Evolutionary conservation across 495 filamentous ascomycete species (phyloP), one percentile per base, ranked within the genome.

Genomic region (Pseudomonodictys pantanalensis): DNA sequence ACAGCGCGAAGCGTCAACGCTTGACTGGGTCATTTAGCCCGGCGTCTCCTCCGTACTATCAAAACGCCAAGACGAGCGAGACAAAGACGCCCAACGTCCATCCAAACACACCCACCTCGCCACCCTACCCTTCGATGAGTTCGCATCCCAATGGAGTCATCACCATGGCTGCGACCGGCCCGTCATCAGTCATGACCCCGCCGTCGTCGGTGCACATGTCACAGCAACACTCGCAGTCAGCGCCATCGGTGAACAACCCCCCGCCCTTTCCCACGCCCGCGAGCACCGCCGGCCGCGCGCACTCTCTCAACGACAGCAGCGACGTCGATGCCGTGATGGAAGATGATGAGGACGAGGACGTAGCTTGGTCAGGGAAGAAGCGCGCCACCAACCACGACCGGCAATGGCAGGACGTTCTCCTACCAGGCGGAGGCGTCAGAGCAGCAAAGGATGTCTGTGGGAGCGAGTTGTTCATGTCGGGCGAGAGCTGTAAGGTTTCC

Each of bases 211-310:
- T 56, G 7, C 25, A 55, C 53, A 55, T 60, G 32, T 65, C 64
- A 23, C 33, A 68, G 20, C 63, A 64, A 33, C n/a, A 26, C 20
- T 66, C 71, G 3, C 69, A 73, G 32, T 64, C 52, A 30, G 54
- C 51, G 22, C 55, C 62, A 22, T 52, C 51, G 18, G 58, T 58
- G 9, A 54, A 59, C 18, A 60, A 56, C 42, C 71, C 71, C n/a
- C 51, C 28, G 66, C 53, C 72, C 18, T 72, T 76, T 18, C 74
- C 76, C 24, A 79, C 78, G 1, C 77, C 77, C 18, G 68, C 71
- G 8, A 79, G 72, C 42, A 66, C 70, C 32, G 59, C 73, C 22
- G 71, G 71, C 32, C 62, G 64, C 11, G 60, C 56, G 20, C 60
- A 62, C 24, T 67, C 62, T 38, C 38, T 54, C 17, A 56, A 64